Base-by-base conservation (phyloP, 345 rosid genomes). In the Populus alba region DNA sequence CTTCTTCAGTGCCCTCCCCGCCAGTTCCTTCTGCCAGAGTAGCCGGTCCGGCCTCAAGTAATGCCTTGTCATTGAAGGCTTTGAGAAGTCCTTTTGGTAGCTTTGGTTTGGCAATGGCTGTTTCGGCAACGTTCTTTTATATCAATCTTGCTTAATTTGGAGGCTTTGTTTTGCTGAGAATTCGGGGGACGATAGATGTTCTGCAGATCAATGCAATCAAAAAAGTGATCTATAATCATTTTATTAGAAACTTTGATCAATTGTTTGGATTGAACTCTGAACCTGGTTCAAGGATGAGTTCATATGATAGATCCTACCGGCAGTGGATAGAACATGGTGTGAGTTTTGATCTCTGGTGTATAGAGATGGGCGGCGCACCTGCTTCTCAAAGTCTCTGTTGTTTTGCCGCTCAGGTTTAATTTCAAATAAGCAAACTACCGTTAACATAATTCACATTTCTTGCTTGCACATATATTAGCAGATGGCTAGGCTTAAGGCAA, bases 41-140 rank as follows among this genome's bases (percentile, higher is more conserved):
- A 47, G 85, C 89, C 0, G 93, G 87, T 4, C 87, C 91, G 70
- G 83, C 92, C 18, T 70, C 88, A 3, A 90, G 73, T 78, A 51
- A 13, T 7, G 93, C 88, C 3, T 33, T 79, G n/a, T 62, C 89
- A 7, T 37, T 78, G 23, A 77, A 71, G 37, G 61, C 84, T 69
- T 70, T 51, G 35, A 78, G 67, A 51, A 68, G 45, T 23, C 57
- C 66, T 72, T 67, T 68, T 3, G 27, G 57, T 35, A 75, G 33
- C 25, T 43, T 84, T 35, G 83, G 72, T 57, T 68, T 84, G 62
- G 74, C 80, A 3, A 13, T 84, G 59, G 57, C 75, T 6, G 53
- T 77, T 74, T 51, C 82, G 33, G 86, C 76, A 67, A 38, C 65
- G 70, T 80, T 81, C 72, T 25, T 74, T 51, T 33, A 33, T 33